These are phyloP conservation scores for Sanghuangporus baumii DNA, from an alignment of 1,284 basidiomycete species.

Conservation along the genomic window DNA sequence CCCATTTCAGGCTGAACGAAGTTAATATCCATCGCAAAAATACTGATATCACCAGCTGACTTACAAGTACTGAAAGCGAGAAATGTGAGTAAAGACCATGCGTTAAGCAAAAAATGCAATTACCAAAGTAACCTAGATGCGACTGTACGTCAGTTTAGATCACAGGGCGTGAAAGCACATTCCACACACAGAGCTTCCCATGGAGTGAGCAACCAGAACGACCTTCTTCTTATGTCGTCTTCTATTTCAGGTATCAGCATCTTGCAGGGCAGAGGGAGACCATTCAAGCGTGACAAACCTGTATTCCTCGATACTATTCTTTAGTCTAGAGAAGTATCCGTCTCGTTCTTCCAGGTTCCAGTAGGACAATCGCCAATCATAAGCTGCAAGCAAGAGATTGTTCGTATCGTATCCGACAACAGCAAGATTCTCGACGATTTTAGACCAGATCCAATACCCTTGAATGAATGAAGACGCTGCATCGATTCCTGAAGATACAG, in stretches of 20 bases:
- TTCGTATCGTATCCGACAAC: slow-evolving; percentile 90
- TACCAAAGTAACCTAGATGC: slow-evolving; percentile 46
- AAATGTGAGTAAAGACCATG: background rate
- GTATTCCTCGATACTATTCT: slow-evolving; percentile 81
- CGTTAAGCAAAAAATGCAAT: background rate
- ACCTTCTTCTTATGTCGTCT: slow-evolving; percentile 74
- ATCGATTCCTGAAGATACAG: slow-evolving; percentile 44
- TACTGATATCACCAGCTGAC: background rate
- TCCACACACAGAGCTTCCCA: slow-evolving; percentile 71
- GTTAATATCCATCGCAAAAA: background rate
- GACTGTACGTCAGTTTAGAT: slow-evolving; percentile 3
- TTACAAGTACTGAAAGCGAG: background rate
- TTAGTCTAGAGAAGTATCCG: slow-evolving; percentile 87
- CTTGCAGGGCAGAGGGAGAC: background rate
- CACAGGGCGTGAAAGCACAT: background rate
- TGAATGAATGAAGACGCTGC: slow-evolving; percentile 90
- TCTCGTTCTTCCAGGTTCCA: slow-evolving; percentile 91
- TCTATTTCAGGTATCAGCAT: slow-evolving; percentile 31
- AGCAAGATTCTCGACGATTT: slow-evolving; percentile 92
- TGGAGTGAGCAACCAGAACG: slow-evolving; percentile 85
- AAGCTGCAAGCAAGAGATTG: slow-evolving; percentile 82
- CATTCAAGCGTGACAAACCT: slow-evolving; percentile 40
- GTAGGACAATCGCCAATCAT: slow-evolving; percentile 90
- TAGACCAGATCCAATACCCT: slow-evolving; percentile 96
- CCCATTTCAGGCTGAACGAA: slow-evolving; percentile 82